These are phyloP conservation scores for Cordyceps militaris DNA, from an alignment of 2,329 filamentous ascomycete genomes.

Conservation along the genomic window DNA sequence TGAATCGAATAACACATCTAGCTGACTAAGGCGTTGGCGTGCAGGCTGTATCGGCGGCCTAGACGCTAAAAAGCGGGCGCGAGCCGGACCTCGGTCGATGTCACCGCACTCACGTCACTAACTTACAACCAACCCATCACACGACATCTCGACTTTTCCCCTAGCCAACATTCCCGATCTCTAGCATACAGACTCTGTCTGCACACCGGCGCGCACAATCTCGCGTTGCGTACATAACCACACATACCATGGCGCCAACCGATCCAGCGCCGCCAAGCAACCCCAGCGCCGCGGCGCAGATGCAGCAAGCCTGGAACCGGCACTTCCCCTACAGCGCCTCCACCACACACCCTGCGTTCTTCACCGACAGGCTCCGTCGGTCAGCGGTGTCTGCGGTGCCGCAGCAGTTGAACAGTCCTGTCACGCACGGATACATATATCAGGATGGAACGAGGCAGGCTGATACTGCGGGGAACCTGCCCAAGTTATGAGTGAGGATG, in stretches of 20 bases:
- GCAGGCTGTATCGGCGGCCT: neutral
- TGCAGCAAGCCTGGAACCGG: constrained; percentile 19
- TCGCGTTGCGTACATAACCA: neutral
- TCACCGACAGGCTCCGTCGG: constrained; percentile 56
- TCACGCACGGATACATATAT: constrained; percentile 56
- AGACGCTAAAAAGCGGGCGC: constrained; percentile 3
- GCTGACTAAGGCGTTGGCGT: constrained; percentile 1
- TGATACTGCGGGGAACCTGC: constrained; percentile 18
- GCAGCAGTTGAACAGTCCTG: constrained; percentile 34
- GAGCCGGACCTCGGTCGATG: constrained; percentile 6
- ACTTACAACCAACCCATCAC: neutral
- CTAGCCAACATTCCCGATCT: neutral
- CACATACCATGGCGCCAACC: neutral
- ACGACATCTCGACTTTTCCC: neutral
- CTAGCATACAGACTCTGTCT: neutral
- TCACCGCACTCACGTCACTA: neutral
- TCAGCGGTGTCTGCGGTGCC: constrained; percentile 35
- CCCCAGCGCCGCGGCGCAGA: neutral
- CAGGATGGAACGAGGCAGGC: constrained; percentile 33
- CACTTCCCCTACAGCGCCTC: constrained; percentile 45
- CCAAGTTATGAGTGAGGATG: constrained; percentile 30
- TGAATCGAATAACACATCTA: neutral
- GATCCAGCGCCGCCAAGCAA: neutral
- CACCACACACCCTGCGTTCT: constrained; percentile 67
- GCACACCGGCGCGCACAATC: neutral